These are phyloP conservation scores for Nigrospora sphaerica DNA, from an alignment of 2,329 filamentous ascomycete species.

Conservation along the genomic window DNA sequence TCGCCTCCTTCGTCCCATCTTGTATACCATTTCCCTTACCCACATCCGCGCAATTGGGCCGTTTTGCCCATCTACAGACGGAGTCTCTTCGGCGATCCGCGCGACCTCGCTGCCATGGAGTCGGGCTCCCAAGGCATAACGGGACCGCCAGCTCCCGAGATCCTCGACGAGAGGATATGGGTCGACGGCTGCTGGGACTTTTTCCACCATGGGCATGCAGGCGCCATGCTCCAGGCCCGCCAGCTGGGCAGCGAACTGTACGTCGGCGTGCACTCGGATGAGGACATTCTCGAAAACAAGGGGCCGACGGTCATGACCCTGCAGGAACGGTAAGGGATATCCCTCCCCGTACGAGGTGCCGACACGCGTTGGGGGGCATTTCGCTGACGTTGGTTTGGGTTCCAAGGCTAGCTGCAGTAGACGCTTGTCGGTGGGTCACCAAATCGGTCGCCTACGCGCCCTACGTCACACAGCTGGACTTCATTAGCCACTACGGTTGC, in stretches of 20 bases:
- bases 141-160: constrained; percentile 38
- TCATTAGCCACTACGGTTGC: constrained; percentile 94
- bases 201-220: constrained; percentile 95
- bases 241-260: constrained; percentile 83
- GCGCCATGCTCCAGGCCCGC: constrained; percentile 92
- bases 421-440: constrained; percentile 94
- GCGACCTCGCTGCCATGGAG: constrained; percentile 7
- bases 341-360: constrained; percentile 5
- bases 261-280: constrained; percentile 91
- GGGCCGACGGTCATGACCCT: constrained; percentile 96
- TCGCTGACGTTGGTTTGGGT: constrained; percentile 14
- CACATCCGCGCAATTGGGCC: no score
- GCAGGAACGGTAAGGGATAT: constrained; percentile 60
- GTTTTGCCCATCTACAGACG: no score
- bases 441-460: constrained; percentile 76
- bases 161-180: constrained; percentile 76
- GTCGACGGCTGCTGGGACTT: constrained; percentile 99
- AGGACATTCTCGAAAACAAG: constrained; percentile 93
- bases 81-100: no score
- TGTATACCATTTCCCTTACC: no score
- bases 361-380: constrained; percentile 8
- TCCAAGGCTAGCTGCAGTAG: constrained; percentile 71
- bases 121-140: constrained; percentile 12
- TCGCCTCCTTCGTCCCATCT: no score
- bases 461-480: constrained; percentile 88